Conservation (phyloP, 2,329 filamentous ascomycete genomes). For the Stagonosporopsis tanaceti region DNA sequence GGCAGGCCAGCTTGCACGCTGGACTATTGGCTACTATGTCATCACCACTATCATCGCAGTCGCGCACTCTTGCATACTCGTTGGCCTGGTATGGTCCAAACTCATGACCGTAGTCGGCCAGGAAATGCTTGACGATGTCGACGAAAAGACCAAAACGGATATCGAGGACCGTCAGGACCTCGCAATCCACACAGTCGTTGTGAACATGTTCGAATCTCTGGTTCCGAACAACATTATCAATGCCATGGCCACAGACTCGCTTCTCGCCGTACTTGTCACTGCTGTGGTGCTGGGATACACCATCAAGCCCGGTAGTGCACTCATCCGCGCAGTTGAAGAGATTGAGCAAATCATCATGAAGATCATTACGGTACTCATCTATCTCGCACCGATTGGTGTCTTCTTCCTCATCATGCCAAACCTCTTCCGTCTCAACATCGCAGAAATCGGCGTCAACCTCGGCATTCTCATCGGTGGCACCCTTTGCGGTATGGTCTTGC, state of each 20-base stretch:
- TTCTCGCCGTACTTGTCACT: slow-evolving; percentile 59
- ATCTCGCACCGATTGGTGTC: slow-evolving; percentile 60
- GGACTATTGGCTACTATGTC: slow-evolving; percentile 61
- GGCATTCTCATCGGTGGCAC: slow-evolving; percentile 60
- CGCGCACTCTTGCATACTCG: slow-evolving; percentile 57
- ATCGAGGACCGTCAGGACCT: slow-evolving; percentile 47
- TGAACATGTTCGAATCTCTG: slow-evolving; percentile 60
- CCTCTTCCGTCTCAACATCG: slow-evolving; percentile 59
- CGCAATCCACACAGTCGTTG: slow-evolving; percentile 55
- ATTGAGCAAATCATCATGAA: slow-evolving; percentile 58
- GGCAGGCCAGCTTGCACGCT: slow-evolving; percentile 54
- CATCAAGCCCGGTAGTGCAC: slow-evolving; percentile 52
- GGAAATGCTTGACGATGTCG: slow-evolving; percentile 40
- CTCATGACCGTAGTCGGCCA: slow-evolving; percentile 53
- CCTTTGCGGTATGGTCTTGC: slow-evolving; percentile 57
- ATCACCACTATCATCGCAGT: slow-evolving; percentile 61
- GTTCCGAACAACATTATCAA: slow-evolving; percentile 60
- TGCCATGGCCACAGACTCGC: slow-evolving; percentile 57
- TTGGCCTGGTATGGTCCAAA: slow-evolving; percentile 58
- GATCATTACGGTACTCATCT: slow-evolving; percentile 59
- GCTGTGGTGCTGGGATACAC: slow-evolving; percentile 59
- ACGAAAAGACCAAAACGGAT: slow-evolving; percentile 42
- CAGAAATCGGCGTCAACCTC: slow-evolving; percentile 58
- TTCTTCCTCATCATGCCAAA: slow-evolving; percentile 64
- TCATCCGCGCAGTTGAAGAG: slow-evolving; percentile 57